A percentile compares a stretch with the other conserved stretches of the same genome.
phyloP scores from a whole-genome alignment of 129 eudicot species.

The Pulicaria dysenterica region DNA sequence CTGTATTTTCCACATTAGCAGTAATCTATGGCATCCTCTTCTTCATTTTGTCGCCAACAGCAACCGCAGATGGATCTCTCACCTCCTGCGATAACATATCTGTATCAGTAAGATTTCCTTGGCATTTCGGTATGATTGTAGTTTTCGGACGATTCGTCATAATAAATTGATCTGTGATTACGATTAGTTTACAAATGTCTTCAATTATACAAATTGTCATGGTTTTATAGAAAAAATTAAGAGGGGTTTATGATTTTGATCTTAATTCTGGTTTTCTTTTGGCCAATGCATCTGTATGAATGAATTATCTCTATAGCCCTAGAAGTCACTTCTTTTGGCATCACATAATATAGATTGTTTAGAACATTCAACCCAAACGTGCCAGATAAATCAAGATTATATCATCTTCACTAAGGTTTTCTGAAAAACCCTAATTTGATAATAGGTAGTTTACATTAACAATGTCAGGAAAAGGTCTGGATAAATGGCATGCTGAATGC shows the following conservation, averaged over 20 bases:
- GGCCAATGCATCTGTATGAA: neutral
- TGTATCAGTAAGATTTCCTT: conserved; percentile 37
- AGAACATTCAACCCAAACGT: too few species aligned
- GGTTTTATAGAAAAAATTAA: neutral
- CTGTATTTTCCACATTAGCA: conserved; percentile 14
- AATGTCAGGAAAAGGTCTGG: too few species aligned
- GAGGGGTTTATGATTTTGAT: conserved; percentile 12
- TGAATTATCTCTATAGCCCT: too few species aligned
- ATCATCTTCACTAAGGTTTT: too few species aligned
- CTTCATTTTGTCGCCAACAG: conserved; percentile 26
- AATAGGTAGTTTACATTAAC: too few species aligned
- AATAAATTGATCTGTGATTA: conserved; percentile 3
- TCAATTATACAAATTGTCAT: neutral
- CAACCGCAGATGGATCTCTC: conserved; percentile 41
- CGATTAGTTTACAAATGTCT: neutral
- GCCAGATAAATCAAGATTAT: too few species aligned
- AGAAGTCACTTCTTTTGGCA: too few species aligned
- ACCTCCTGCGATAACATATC: conserved; percentile 37
- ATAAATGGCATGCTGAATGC: too few species aligned
- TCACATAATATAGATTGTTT: too few species aligned
- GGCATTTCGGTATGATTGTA: conserved; percentile 14
- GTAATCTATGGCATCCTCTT: conserved; percentile 25
- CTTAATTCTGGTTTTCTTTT: neutral
- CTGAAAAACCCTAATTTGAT: too few species aligned
- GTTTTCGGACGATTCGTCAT: neutral